A percentile compares a stretch with the other conserved stretches of the same genome.
Evolutionary conservation across 495 filamentous ascomycete species (phyloP).

Genomic region (Talaromyces stipitatus): DNA sequence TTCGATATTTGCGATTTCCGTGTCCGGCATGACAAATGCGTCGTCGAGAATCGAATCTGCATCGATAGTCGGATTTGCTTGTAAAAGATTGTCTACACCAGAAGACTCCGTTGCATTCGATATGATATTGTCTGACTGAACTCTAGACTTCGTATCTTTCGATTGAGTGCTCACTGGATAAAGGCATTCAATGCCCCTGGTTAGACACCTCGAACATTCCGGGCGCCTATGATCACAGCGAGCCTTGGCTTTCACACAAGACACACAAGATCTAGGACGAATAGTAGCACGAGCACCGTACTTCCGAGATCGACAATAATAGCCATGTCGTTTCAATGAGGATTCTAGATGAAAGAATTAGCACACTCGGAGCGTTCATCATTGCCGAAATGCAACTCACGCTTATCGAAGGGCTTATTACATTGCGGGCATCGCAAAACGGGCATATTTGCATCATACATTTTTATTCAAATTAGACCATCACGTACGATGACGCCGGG

Average conservation of each 20-base stretch:
- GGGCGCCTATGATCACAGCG: conserved; percentile 34
- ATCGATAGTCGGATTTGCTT: not conserved
- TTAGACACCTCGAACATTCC: conserved; percentile 33
- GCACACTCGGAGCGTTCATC: conserved; percentile 9
- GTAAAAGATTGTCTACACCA: not conserved
- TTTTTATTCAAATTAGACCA: conserved; percentile 18
- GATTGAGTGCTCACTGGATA: conserved; percentile 21
- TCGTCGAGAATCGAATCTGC: not conserved
- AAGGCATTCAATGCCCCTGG: conserved; percentile 27
- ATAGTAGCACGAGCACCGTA: conserved; percentile 7
- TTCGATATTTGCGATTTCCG: not conserved
- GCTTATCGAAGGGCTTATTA: conserved; percentile 36
- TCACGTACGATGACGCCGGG: conserved; percentile 5
- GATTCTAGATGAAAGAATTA: conserved; percentile 23
- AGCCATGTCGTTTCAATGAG: conserved; percentile 40
- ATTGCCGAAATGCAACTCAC: conserved; percentile 18
- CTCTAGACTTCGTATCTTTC: conserved; percentile 4
- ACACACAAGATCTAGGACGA: conserved; percentile 31
- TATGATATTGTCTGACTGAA: not conserved
- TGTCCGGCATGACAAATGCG: not conserved
- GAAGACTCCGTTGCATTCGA: not conserved
- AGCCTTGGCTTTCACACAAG: conserved; percentile 31
- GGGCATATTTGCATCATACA: conserved; percentile 17
- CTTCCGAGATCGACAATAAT: conserved; percentile 39
- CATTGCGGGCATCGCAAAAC: conserved; percentile 31